Base-by-base conservation (phyloP, 345 rosid species). In the Populus pruinosa region DNA sequence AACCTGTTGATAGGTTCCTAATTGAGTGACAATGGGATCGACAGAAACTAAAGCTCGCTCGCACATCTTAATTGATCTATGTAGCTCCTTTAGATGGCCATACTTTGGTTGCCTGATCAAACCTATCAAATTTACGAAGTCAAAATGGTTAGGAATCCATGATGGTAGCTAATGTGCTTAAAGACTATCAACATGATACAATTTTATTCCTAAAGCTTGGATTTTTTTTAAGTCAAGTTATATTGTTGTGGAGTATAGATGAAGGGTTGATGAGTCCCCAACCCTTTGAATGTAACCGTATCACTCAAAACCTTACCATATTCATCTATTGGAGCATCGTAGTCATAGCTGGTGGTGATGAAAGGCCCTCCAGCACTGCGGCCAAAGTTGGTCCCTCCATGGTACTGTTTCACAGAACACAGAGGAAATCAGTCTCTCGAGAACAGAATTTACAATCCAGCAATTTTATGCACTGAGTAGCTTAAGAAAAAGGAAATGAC, bases 301-400 rank as follows among this genome's bases (percentile, higher is more conserved):
- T 31, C 33, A 35, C 14, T 61, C 20, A 13, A 27, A 38, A 76
- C 76, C 86, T 86, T 84, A 96, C 99, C 98, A 85, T 92, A 96
- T 87, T 96, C 99, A 72, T 96, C 99, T 43, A 96, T 77, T 5
- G 99, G 99, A 75, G 97, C 97, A 83, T 96, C 98, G 55, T 94
- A 96, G 77, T 96, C 99, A 50, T 96, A 96, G 87, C 99, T 96
- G 50, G 99, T 94, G 66, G 97, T 91, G 80, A 96, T 86, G 87
- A 96, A 96, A 43, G 98, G 98, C 77, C 99, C 99, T 75, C 98
- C 99, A 56, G 99, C 98, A 77, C 94, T 88, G 80, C 98, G 95
- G 69, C 98, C 98, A 64, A 96, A 96, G 86, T 94, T 96, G 74
- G 99, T 96, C 73, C 99, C 99, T 83, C 99, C 99, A 78, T 96